Base-by-base conservation (phyloP, 495 filamentous ascomycete genomes). In the Diplogelasinospora grovesii region DNA sequence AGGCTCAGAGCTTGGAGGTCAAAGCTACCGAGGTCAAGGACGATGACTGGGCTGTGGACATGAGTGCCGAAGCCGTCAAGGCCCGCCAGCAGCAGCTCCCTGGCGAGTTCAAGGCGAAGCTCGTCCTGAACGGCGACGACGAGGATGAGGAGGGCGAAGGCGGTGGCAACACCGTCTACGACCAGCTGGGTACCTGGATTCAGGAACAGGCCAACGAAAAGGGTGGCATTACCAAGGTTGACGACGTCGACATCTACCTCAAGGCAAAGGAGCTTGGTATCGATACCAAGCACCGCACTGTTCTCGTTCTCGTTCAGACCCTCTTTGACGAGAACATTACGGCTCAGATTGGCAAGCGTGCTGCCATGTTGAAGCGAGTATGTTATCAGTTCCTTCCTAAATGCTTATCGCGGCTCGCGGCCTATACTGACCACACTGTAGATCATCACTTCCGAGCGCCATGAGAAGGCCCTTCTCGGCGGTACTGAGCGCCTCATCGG, bases 211-310 rank as follows among this genome's bases (percentile, higher is more conserved):
- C 85, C 29, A 71, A 74, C 31, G 73, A 82, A 52, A 81, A 75
- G 51, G 83, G 83, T 43, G 77, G 80, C 46, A 76, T 93, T 41
- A 63, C 66, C 65, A 76, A 89, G 19, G 74, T 98, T 43, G 77
- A 81, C 54, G 85, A 92, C 59, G 74, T 95, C 38, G 85, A 89
- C 20, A 85, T 98, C 64, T 96, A 95, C 59, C 68, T 87, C 69
- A 96, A 97, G 72, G 92, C 92, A 31, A 86, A 90, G 69, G 90
- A 96, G 52, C 76, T 95, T 36, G 89, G 92, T 56, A 93, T 98
- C 48, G 90, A 95, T 64, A 65, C 63, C 66, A 98, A 97, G 79
- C 86, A 95, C 73, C 86, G 82, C 69, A 95, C 93, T 35, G 68
- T 94, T 30, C 77, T 87, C 30, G 92, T 98, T 22, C 79, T 98